Percentiles rank a stretch among this genome's conserved stretches.
Evolutionary conservation across 768 basidiomycete species (phyloP).

Genomic region (Russula emetica): DNA sequence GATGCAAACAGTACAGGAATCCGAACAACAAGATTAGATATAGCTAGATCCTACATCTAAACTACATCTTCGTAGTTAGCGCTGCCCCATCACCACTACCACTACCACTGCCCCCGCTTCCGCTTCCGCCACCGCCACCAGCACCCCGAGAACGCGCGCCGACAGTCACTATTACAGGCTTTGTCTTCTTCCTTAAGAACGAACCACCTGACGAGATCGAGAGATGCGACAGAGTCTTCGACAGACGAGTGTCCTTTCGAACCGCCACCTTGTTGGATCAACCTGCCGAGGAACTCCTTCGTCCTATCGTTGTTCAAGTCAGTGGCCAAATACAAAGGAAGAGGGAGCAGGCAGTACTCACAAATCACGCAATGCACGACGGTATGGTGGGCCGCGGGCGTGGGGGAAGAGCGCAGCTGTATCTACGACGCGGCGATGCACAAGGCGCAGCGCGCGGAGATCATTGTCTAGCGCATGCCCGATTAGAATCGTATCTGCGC

Average conservation of each 20-base stretch:
- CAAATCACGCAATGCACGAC: conserved; percentile 80
- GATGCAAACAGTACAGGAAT: not conserved
- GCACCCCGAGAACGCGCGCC: not conserved
- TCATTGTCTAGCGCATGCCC: conserved; percentile 95
- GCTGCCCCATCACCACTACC: not conserved
- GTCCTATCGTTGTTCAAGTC: conserved; percentile 45
- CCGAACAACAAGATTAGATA: not conserved
- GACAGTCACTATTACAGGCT: conserved; percentile 15
- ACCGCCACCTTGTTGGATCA: conserved; percentile 77
- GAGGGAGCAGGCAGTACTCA: conserved; percentile 34
- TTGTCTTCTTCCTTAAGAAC: conserved; percentile 55
- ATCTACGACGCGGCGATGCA: conserved; percentile 83
- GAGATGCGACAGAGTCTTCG: conserved; percentile 84
- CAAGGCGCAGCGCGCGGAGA: conserved; percentile 79
- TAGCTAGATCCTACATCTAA: not conserved
- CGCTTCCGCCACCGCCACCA: not conserved
- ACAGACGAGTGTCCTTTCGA: conserved; percentile 81
- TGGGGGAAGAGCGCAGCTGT: conserved; percentile 88
- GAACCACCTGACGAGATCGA: conserved; percentile 85
- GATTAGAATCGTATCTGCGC: conserved; percentile 77
- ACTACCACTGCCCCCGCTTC: not conserved
- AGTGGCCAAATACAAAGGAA: not conserved
- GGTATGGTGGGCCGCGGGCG: conserved; percentile 65
- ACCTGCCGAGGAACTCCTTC: conserved; percentile 72
- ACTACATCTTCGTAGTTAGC: conserved; percentile 2